Evolutionary conservation across 345 rosid genomes (phyloP), one percentile per base, ranked within the genome.

Genomic region (Sisymbrium irio): DNA sequence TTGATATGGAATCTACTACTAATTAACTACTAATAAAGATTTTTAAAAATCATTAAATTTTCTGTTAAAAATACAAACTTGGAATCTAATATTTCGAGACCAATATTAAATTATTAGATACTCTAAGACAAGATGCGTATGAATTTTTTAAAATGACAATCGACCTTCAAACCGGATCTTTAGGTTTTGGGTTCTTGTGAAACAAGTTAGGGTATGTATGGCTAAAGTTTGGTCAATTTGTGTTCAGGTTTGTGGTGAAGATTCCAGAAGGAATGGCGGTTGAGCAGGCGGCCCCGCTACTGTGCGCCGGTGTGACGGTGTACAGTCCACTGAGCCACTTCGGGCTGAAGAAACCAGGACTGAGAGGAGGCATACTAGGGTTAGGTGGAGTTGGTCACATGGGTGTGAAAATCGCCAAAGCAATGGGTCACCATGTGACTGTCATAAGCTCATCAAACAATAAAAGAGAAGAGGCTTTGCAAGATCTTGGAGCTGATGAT

Each of bases 331-430:
- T 94, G 65, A 80, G 42, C 62, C 98, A 91, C 80, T 94, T 91
- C 18, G 96, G 93, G 7, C 54, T 94, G 59, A 89, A 64, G 32
- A 44, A 39, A 62, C 83, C 86, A 51, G 96, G 97, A 12, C 69
- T 89, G 15, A 83, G 90, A 67, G 97, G 98, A 73, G 97, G 89
- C 3, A 86, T 94, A 20, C 44, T 94, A 71, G 98, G 98, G 57
- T 85, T 94, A 51, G 97, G 98, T 63, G 98, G 98, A 61, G 98
- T 89, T 3, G 98, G 98, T 2, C 98, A 94, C 83, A 89, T 94
- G 96, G 98, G 97, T 30, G 97, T 94, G 85, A 86, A 83, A 71
- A 89, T 94, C 57, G 97, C 98, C 2, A 94, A 94, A 77, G 96
- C 97, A 67, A 87, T 88, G 95, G 97, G 96, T 60, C 98, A 94